Base-by-base conservation (phyloP, 2,329 filamentous ascomycete genomes). In the Lachnellula suecica region DNA sequence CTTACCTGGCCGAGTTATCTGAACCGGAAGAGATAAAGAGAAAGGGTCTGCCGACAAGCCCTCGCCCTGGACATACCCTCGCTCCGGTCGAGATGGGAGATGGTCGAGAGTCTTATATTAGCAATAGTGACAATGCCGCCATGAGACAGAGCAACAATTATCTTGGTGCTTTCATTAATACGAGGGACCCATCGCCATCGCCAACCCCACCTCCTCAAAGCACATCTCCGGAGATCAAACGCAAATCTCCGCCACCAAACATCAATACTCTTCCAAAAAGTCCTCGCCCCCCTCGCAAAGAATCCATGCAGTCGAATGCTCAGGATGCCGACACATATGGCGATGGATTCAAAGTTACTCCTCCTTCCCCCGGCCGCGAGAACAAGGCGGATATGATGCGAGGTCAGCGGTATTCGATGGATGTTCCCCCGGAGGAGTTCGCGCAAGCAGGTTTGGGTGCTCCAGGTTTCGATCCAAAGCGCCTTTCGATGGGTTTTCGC, bases 401-500 rank as follows among this genome's bases (percentile, higher is more conserved):
- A n/a, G 59, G 54, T 11, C 64, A 67, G 42, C 61, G 65, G 41
- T 68, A 68, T 52, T 69, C 66, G 4, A 68, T 68, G 65, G 66
- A 67, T 58, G 64, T 65, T 17, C 63, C 65, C 34, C 66, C 69
- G 5, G 66, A 68, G 47, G 63, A 70, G 38, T 70, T 66, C 43
- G 67, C 66, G 47, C 62, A 71, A 40, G 66, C 65, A 68, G 71
- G 69, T 29, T 72, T 87, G 6, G 77, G 74, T 46, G 77, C 85
- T 43, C 83, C 84, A 2, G 73, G 74, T 15, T 73, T 77, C 54
- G 73, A 81, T 53, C 76, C 72, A 63, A 79, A 79, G 56, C 77
- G 85, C 51, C 69, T 87, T n/a, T 88, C 85, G 1, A 81, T 87
- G 42, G 84, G 84, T 24, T 80, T 96, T 70, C 87, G 94, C 15